phyloP scores from a whole-genome alignment of 345 rosid species.

The Eucalyptus erythrocorys region DNA sequence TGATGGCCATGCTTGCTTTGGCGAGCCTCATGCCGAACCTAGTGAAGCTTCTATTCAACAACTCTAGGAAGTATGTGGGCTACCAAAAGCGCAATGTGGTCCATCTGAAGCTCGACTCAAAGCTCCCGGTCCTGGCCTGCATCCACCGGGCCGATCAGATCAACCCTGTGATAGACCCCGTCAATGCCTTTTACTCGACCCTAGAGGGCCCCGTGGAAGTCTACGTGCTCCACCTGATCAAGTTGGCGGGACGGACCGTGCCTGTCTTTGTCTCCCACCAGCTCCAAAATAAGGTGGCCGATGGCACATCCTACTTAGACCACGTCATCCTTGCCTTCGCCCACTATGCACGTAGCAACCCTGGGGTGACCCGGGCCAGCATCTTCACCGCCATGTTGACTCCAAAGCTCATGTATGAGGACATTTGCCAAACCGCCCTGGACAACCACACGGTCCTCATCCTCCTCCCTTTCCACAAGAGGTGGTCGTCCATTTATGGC shows the following conservation, averaged over 20 bases:
- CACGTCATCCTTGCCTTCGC: slow-evolving; percentile 29
- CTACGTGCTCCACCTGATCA: slow-evolving; percentile 38
- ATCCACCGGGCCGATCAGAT: slow-evolving; percentile 39
- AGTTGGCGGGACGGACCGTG: slow-evolving; percentile 29
- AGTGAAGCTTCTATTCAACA: slow-evolving; percentile 30
- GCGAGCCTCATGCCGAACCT: slow-evolving; percentile 20
- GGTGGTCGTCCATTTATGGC: slow-evolving; percentile 25
- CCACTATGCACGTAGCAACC: slow-evolving; percentile 5
- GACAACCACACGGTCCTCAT: slow-evolving; percentile 30
- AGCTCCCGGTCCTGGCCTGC: slow-evolving; percentile 34
- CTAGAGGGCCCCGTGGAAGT: slow-evolving; percentile 19
- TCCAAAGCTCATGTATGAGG: slow-evolving; percentile 41
- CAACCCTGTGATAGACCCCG: slow-evolving; percentile 8
- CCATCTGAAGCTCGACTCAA: slow-evolving; percentile 4
- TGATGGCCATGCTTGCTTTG: not conserved
- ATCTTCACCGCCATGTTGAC: slow-evolving; percentile 26
- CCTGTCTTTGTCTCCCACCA: slow-evolving; percentile 44
- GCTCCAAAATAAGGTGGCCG: slow-evolving; percentile 1
- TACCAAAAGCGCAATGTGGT: slow-evolving; percentile 32
- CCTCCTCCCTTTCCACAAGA: slow-evolving; percentile 45
- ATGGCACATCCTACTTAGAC: slow-evolving; percentile 3
- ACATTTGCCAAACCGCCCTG: slow-evolving; percentile 34
- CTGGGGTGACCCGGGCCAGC: not conserved
- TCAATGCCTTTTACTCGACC: slow-evolving; percentile 11
- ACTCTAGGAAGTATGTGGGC: slow-evolving; percentile 39